Base-by-base conservation (phyloP, 257 asterid genomes). In the Anisodus tanguticus region DNA sequence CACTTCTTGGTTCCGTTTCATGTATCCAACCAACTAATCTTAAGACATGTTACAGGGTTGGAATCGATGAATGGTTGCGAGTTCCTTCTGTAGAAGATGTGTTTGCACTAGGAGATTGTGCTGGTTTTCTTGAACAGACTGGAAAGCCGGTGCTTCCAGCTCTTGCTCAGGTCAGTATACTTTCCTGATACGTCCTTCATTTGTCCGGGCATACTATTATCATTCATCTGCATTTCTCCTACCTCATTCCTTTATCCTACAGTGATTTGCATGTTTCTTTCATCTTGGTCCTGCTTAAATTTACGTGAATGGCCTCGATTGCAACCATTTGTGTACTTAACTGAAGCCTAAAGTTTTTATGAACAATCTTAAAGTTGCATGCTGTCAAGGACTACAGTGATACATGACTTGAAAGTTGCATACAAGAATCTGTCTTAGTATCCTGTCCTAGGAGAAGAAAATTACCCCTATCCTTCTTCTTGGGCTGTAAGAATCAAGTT, bases 101-200 rank as follows among this genome's bases (percentile, higher is more conserved):
- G 49, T 96, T 91, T 84, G 98, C 99, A 9, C 84, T 96, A 8
- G 99, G 99, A 31, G 99, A 96, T 81, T 94, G 97, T 63, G 95
- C 98, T 58, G 99, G 99, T 60, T 94, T 94, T 87, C 94, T 96
- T 13, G 98, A 95, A 85, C 89, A 91, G 43, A 90, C 91, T 4
- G 99, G 97, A 86, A 90, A 82, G 85, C 94, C 91, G 6, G 98
- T 96, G 81, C 98, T 96, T 86, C 98, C 99, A 1, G 97, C 99
- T 57, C 91, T 94, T 53, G 99, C 99, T 79, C 99, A 96, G 98
- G 98, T 94, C 63, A 69, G 86, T 78, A 31, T 8, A 60, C 17
- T 35, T 39, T 49, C 43, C 72, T 49, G 67, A 43, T 69, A 71
- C 35, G 11, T 8, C 77, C 16, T 54, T 43, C 12, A 43, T 41